Conservation (phyloP, 306 rosid genomes). For the Dryas alaskensis region DNA sequence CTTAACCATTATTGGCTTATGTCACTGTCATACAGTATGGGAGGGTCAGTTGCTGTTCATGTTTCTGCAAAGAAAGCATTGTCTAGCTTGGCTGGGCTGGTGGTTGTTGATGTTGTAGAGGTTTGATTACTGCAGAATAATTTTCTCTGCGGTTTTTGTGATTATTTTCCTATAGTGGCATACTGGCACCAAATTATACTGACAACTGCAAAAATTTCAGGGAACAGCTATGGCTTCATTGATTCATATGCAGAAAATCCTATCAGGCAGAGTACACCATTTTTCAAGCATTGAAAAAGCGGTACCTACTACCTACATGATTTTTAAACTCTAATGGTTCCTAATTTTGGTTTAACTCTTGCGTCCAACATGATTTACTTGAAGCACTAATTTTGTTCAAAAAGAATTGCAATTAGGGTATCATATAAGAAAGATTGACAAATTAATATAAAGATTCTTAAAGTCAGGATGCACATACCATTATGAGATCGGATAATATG, state of each 20-base stretch:
- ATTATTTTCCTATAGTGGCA: constrained; percentile 20
- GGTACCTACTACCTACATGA: constrained; percentile 40
- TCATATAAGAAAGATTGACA: not conserved
- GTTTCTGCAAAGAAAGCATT: constrained; percentile 68
- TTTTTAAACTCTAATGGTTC: not conserved
- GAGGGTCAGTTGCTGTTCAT: constrained; percentile 96
- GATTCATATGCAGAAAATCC: constrained; percentile 91
- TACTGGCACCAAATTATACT: constrained; percentile 15
- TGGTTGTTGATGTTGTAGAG: constrained; percentile 99
- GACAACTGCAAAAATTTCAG: constrained; percentile 47
- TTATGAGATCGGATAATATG: not conserved
- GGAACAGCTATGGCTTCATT: constrained; percentile 97
- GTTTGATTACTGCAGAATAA: constrained; percentile 39
- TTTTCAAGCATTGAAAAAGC: constrained; percentile 89
- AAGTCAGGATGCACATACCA: not conserved
- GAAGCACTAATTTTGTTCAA: constrained; percentile 6
- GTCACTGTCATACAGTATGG: constrained; percentile 60
- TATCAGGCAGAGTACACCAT: constrained; percentile 81
- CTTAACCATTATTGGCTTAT: constrained; percentile 7
- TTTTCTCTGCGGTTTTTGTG: constrained; percentile 14
- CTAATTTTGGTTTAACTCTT: constrained; percentile 11
- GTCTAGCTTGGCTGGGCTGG: constrained; percentile 80
- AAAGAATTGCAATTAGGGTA: not conserved
- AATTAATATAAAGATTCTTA: not conserved
- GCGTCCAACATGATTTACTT: not conserved